A percentile compares a stretch with the other conserved stretches of the same genome.
These are phyloP conservation scores for Colletotrichum melonis DNA, from an alignment of 2,329 filamentous ascomycete genomes.

Conservation along the genomic window DNA sequence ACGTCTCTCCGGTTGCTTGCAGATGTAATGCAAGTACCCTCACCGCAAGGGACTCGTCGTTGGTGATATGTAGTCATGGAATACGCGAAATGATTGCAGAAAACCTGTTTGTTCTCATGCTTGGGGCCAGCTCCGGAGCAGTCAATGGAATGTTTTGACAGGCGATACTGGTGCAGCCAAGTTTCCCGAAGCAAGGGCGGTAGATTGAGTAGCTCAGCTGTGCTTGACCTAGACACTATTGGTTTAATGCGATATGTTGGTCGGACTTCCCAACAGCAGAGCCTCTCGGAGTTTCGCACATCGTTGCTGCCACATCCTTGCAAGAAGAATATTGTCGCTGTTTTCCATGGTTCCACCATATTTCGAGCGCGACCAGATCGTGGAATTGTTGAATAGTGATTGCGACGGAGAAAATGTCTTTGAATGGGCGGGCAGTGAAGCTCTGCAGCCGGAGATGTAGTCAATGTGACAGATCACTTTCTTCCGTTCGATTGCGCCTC, in stretches of 20 bases:
- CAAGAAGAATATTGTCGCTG: not conserved
- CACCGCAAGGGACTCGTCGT: conserved; percentile 16
- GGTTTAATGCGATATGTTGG: not conserved
- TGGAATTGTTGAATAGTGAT: not conserved
- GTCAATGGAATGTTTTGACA: not conserved
- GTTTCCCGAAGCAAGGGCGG: not conserved
- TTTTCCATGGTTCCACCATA: not conserved
- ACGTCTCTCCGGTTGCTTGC: conserved; percentile 13
- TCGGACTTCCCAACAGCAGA: not conserved
- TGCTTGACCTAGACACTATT: not conserved
- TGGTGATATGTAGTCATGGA: not conserved
- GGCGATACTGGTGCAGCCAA: not conserved
- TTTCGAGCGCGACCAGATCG: not conserved
- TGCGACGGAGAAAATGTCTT: not conserved
- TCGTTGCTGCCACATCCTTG: not conserved
- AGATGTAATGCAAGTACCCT: conserved; percentile 23
- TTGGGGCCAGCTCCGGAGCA: not conserved
- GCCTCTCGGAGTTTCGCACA: not conserved
- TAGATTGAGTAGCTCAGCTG: not conserved
- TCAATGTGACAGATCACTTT: conserved; percentile 26
- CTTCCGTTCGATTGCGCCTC: not conserved
- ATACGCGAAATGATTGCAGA: not conserved
- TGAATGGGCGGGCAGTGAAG: not conserved
- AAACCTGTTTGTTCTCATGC: not conserved
- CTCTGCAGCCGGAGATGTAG: conserved; percentile 9